Conservation (phyloP, 495 filamentous ascomycete species). For the Penicillium roqueforti region DNA sequence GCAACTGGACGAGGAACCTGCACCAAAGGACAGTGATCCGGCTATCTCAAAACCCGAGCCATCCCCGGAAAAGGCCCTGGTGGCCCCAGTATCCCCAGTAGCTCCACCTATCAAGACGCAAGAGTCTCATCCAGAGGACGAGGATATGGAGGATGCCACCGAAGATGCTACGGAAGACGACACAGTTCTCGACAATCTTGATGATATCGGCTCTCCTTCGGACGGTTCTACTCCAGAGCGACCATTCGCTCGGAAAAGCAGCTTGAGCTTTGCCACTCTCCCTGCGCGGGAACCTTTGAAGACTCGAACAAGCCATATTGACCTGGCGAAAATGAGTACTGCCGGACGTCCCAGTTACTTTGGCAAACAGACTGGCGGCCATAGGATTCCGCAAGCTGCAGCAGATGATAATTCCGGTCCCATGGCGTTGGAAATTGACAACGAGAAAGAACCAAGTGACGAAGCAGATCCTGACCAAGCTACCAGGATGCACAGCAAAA, state of each 20-base stretch:
- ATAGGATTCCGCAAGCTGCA: constrained; percentile 31
- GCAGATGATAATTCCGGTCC: constrained; percentile 41
- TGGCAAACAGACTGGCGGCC: constrained; percentile 46
- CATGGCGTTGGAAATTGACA: constrained; percentile 57
- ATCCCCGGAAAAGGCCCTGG: constrained; percentile 23
- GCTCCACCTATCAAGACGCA: constrained; percentile 12
- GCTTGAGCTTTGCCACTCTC: constrained; percentile 85
- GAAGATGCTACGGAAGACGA: constrained; percentile 43
- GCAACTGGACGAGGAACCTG: constrained; percentile 14
- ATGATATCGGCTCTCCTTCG: constrained; percentile 57
- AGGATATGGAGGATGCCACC: constrained; percentile 19
- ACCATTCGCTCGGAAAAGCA: constrained; percentile 79
- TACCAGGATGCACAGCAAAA: constrained; percentile 70
- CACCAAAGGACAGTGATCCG: constrained; percentile 4
- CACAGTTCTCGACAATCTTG: constrained; percentile 45
- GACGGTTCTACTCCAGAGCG: constrained; percentile 59
- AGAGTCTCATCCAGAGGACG: constrained; percentile 19
- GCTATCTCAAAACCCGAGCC: constrained; percentile 1
- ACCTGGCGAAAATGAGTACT: constrained; percentile 51
- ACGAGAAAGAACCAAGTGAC: constrained; percentile 40
- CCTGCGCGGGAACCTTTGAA: constrained; percentile 84
- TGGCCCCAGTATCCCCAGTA: constrained; percentile 8
- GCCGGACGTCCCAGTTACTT: constrained; percentile 52
- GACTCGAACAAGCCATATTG: constrained; percentile 77
- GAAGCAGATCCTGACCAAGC: constrained; percentile 34